Conservation (phyloP, 176 grass and related monocot species). For the Oryza australiensis region DNA sequence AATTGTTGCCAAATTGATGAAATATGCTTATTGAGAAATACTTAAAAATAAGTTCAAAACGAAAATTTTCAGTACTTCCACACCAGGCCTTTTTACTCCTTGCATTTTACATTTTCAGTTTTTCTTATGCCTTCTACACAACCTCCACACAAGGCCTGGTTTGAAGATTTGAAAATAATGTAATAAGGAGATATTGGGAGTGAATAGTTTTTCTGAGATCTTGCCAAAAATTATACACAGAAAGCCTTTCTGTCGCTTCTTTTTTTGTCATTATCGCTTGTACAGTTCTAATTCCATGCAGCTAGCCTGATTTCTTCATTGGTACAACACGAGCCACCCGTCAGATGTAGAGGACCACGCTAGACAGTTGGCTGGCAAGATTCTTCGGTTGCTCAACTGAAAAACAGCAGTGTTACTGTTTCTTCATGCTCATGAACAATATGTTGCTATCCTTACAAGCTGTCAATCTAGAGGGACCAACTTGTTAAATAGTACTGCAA, state of each 20-base stretch:
- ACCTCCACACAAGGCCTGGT: background rate
- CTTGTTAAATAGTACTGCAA: background rate
- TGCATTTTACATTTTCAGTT: constrained; percentile 11
- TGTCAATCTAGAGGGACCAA: constrained; percentile 40
- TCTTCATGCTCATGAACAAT: constrained; percentile 42
- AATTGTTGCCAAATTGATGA: constrained; percentile 5
- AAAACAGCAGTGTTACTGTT: constrained; percentile 39
- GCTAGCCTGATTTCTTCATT: constrained; percentile 9
- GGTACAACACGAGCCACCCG: constrained; percentile 27
- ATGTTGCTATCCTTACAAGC: constrained; percentile 33
- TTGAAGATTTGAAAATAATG: background rate
- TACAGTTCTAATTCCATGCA: constrained; percentile 1
- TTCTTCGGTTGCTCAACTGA: constrained; percentile 52
- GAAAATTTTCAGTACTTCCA: background rate
- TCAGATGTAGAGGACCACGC: constrained; percentile 45
- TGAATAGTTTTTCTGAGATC: constrained; percentile 7
- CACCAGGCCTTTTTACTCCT: background rate
- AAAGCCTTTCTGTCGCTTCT: background rate
- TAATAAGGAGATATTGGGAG: background rate
- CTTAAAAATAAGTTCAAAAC: background rate
- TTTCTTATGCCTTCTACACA: background rate
- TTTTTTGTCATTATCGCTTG: constrained; percentile 18
- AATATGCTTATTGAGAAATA: background rate
- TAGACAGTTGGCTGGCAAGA: constrained; percentile 37
- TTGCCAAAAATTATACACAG: background rate